Percentiles rank a stretch among this genome's conserved stretches.
Evolutionary conservation across 192 early-diverging fungal genomes (phyloP).

Genomic region (Backusella morwellensis): DNA sequence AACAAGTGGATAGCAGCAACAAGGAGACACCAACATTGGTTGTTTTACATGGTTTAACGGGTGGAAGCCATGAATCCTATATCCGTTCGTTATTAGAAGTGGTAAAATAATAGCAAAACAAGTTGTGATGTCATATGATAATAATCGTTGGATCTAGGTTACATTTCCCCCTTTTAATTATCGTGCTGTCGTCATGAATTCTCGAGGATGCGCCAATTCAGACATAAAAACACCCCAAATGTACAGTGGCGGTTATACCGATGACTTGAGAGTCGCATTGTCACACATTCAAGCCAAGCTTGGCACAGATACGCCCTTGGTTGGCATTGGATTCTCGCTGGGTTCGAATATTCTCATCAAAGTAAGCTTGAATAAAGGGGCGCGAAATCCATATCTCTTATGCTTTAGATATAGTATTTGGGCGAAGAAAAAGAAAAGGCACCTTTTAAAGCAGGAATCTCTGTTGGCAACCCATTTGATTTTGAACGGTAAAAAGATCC

Average conservation of each 20-base stretch:
- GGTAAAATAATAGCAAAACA: conserved; percentile 19
- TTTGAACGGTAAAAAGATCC: conserved; percentile 49
- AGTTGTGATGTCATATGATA: not conserved
- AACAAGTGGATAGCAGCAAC: conserved; percentile 47
- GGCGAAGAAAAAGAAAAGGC: conserved; percentile 79
- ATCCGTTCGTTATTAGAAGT: conserved; percentile 68
- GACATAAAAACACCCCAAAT: conserved; percentile 74
- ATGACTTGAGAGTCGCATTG: conserved; percentile 67
- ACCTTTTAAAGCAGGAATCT: conserved; percentile 70
- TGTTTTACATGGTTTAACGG: conserved; percentile 87
- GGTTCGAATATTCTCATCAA: conserved; percentile 92
- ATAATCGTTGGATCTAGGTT: not conserved
- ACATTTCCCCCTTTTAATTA: conserved; percentile 58
- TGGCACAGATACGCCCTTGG: conserved; percentile 58
- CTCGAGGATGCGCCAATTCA: conserved; percentile 84
- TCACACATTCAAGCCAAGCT: conserved; percentile 50
- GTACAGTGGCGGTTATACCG: conserved; percentile 81
- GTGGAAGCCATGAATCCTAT: conserved; percentile 90
- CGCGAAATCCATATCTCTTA: not conserved
- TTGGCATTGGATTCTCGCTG: conserved; percentile 86
- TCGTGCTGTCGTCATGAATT: conserved; percentile 84
- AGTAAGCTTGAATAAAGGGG: conserved; percentile 26
- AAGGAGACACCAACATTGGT: conserved; percentile 74
- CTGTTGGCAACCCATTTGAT: conserved; percentile 88
- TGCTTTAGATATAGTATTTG: conserved; percentile 46